Evolutionary conservation across 2,329 filamentous ascomycete genomes (phyloP).

Genomic region (Passalora sequoiae): DNA sequence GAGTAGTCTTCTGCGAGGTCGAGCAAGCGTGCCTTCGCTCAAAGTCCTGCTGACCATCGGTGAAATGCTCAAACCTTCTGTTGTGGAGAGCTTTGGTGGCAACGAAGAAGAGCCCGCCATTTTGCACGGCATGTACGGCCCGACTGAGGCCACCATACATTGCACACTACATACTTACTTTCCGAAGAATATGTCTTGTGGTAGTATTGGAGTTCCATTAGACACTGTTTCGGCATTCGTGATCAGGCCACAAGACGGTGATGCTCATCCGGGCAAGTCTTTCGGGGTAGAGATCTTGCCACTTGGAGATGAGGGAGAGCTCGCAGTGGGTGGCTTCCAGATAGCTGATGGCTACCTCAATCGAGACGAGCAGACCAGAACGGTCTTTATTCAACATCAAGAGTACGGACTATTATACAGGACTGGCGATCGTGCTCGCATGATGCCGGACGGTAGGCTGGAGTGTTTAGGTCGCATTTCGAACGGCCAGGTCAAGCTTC

Average conservation of each 20-base stretch:
- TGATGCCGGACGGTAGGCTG: slow-evolving; percentile 63
- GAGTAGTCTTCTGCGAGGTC: slow-evolving; percentile 65
- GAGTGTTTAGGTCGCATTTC: slow-evolving; percentile 78
- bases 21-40: slow-evolving; percentile 62
- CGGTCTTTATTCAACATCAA: slow-evolving; percentile 63
- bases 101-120: slow-evolving; percentile 52
- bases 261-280: background rate
- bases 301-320: slow-evolving; percentile 66
- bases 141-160: slow-evolving; percentile 87
- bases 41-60: slow-evolving; percentile 78
- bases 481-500: slow-evolving; percentile 77
- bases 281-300: slow-evolving; percentile 49
- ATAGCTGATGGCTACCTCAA: slow-evolving; percentile 79
- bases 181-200: slow-evolving; percentile 50
- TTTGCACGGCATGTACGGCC: slow-evolving; percentile 89
- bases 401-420: slow-evolving; percentile 68
- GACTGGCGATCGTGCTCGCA: slow-evolving; percentile 75
- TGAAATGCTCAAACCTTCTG: slow-evolving; percentile 77
- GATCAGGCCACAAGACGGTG: slow-evolving; percentile 38
- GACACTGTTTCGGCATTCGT: slow-evolving; percentile 77
- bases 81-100: slow-evolving; percentile 75
- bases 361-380: slow-evolving; percentile 65
- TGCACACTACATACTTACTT: slow-evolving; percentile 71
- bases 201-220: slow-evolving; percentile 71
- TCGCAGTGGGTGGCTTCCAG: slow-evolving; percentile 75